A percentile compares a stretch with the other conserved stretches of the same genome.
phyloP scores from a whole-genome alignment of 225 moss, liverwort and hornwort species.

The Marchantia polymorpha region DNA sequence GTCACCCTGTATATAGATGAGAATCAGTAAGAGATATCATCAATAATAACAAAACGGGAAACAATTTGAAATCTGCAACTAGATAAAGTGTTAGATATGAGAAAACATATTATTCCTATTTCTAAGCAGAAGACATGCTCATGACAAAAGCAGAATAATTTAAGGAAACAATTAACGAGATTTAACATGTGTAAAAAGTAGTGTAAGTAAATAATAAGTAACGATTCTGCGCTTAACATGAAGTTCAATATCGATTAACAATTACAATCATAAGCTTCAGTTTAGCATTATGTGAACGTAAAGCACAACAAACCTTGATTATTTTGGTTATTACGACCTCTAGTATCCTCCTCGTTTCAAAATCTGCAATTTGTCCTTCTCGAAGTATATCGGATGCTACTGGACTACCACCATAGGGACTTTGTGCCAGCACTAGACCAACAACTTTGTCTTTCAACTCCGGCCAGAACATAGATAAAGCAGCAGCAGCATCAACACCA shows the following conservation, averaged over 20 bases:
- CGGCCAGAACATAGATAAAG: slow-evolving; percentile 88
- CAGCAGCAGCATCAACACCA: slow-evolving; percentile 96
- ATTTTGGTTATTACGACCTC: slow-evolving; percentile 80
- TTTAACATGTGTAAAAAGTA: too few relatives aligned
- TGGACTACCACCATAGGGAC: slow-evolving; percentile 95
- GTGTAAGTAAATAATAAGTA: too few relatives aligned
- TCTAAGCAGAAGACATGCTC: too few relatives aligned
- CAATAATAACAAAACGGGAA: too few relatives aligned
- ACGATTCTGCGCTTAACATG: too few relatives aligned
- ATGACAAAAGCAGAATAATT: too few relatives aligned
- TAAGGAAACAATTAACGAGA: too few relatives aligned
- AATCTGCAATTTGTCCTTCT: slow-evolving; percentile 92
- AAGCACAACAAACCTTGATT: slow-evolving; percentile 53
- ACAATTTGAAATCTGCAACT: too few relatives aligned
- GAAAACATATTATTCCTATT: too few relatives aligned
- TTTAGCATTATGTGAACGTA: neutral
- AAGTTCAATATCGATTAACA: neutral
- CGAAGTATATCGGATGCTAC: slow-evolving; percentile 90
- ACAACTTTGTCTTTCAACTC: slow-evolving; percentile 93
- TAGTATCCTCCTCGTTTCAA: slow-evolving; percentile 80
- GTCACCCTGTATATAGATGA: slow-evolving; percentile 60
- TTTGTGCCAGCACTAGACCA: slow-evolving; percentile 81
- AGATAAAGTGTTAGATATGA: too few relatives aligned
- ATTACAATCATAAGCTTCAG: neutral
- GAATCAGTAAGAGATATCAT: neutral